Conservation (phyloP, 1,139 yeast genomes). For the Blastobotrys capitulatus region DNA sequence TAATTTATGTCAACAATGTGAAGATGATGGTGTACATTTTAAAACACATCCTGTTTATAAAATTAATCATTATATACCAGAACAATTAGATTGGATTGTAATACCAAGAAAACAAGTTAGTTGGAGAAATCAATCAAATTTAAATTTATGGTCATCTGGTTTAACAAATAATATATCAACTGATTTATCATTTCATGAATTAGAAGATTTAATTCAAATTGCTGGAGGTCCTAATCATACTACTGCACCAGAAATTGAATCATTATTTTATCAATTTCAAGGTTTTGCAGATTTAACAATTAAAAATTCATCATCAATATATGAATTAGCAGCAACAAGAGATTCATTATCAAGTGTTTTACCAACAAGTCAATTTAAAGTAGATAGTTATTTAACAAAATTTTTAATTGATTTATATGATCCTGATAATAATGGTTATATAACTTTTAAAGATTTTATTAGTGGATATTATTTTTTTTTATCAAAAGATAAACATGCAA, state of each 20-base stretch:
- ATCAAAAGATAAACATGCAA: constrained; percentile 3
- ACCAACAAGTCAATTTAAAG: constrained; percentile 13
- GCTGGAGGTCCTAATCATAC: not conserved
- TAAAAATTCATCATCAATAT: not conserved
- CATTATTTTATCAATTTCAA: constrained; percentile 25
- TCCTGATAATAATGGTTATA: constrained; percentile 19
- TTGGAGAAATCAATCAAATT: constrained; percentile 15
- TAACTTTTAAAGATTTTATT: constrained; percentile 22
- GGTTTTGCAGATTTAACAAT: constrained; percentile 17
- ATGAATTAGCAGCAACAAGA: constrained; percentile 7
- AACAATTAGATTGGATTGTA: constrained; percentile 2
- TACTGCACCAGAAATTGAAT: constrained; percentile 21
- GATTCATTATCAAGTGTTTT: constrained; percentile 14
- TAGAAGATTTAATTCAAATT: not conserved
- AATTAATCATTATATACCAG: constrained; percentile 12
- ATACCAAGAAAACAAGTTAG: constrained; percentile 13
- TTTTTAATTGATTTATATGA: constrained; percentile 22
- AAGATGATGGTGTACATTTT: constrained; percentile 15
- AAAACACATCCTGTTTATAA: constrained; percentile 21
- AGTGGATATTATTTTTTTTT: constrained; percentile 15
- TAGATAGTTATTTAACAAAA: constrained; percentile 12
- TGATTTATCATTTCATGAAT: not conserved
- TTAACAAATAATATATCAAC: not conserved
- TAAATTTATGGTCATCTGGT: not conserved
- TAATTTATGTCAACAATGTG: constrained; percentile 21